phyloP scores from a whole-genome alignment of 345 rosid genomes.

The Moringa oleifera region DNA sequence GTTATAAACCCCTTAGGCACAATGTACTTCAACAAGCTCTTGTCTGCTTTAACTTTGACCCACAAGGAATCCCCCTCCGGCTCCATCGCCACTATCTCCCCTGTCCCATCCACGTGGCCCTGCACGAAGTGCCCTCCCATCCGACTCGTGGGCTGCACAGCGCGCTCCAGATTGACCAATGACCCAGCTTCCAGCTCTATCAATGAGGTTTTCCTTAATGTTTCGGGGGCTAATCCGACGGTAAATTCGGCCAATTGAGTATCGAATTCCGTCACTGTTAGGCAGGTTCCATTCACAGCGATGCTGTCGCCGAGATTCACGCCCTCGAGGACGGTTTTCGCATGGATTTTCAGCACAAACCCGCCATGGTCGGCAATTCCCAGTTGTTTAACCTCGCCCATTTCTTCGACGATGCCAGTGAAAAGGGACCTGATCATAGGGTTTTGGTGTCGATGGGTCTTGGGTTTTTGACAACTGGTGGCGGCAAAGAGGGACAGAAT shows the following conservation, averaged over 20 bases:
- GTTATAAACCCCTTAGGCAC: constrained; percentile 90
- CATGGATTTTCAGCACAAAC: constrained; percentile 53
- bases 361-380: constrained; percentile 59
- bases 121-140: constrained; percentile 96
- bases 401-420: constrained; percentile 86
- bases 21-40: constrained; percentile 48
- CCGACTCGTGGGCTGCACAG: constrained; percentile 61
- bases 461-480: constrained; percentile 12
- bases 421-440: constrained; percentile 47
- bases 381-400: constrained; percentile 55
- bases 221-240: constrained; percentile 73
- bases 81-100: constrained; percentile 58
- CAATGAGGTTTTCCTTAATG: constrained; percentile 68
- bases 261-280: constrained; percentile 69
- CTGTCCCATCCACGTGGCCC: constrained; percentile 94
- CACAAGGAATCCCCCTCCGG: constrained; percentile 75
- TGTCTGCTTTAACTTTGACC: constrained; percentile 65
- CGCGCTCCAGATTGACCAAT: constrained; percentile 80
- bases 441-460: constrained; percentile 12
- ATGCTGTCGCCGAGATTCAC: constrained; percentile 83
- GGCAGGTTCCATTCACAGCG: constrained; percentile 80
- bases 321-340: constrained; percentile 54
- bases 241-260: constrained; percentile 44
- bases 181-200: constrained; percentile 64
- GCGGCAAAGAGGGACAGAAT: constrained; percentile 24